Conservation (phyloP, 352 stramenopile genomes). For the Thraustochytrium aureum region DNA sequence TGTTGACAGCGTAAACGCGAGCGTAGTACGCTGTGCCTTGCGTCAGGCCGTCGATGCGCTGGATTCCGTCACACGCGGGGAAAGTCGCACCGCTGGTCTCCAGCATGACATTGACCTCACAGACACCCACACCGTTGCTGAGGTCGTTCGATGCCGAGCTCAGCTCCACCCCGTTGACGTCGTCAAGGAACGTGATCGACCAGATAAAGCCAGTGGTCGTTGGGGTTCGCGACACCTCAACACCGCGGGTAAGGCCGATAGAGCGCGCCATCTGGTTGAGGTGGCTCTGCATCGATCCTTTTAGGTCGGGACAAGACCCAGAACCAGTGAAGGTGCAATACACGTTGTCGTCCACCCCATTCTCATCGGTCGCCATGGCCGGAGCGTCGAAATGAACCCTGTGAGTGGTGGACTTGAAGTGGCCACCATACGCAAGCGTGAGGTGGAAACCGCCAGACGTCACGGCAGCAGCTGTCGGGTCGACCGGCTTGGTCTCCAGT, state of each 20-base stretch:
- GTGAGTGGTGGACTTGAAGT: slow-evolving; percentile 51
- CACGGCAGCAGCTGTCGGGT: slow-evolving; percentile 17
- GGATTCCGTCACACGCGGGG: slow-evolving; percentile 50
- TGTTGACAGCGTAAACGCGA: slow-evolving; percentile 92
- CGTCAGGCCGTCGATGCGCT: slow-evolving; percentile 77
- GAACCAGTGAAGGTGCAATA: slow-evolving; percentile 5
- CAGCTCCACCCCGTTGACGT: slow-evolving; percentile 71
- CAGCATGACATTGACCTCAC: not conserved
- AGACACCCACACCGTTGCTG: not conserved
- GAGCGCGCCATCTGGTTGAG: slow-evolving; percentile 53
- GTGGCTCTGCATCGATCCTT: slow-evolving; percentile 62
- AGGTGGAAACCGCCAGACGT: not conserved
- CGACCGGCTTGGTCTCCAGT: slow-evolving; percentile 20
- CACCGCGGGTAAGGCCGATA: slow-evolving; percentile 54
- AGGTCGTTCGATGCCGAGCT: not conserved
- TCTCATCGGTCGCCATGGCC: slow-evolving; percentile 73
- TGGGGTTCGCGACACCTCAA: slow-evolving; percentile 58
- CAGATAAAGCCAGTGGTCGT: slow-evolving; percentile 64
- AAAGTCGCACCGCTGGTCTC: not conserved
- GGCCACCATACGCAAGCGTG: slow-evolving; percentile 1
- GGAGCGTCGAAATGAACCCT: slow-evolving; percentile 90
- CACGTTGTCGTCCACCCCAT: slow-evolving; percentile 58
- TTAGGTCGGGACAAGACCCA: not conserved
- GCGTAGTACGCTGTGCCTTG: slow-evolving; percentile 89
- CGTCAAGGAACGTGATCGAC: slow-evolving; percentile 81